Percentiles rank a stretch among this genome's conserved stretches.
Evolutionary conservation across 768 basidiomycete genomes (phyloP).

Genomic region (Roridomyces roridus): DNA sequence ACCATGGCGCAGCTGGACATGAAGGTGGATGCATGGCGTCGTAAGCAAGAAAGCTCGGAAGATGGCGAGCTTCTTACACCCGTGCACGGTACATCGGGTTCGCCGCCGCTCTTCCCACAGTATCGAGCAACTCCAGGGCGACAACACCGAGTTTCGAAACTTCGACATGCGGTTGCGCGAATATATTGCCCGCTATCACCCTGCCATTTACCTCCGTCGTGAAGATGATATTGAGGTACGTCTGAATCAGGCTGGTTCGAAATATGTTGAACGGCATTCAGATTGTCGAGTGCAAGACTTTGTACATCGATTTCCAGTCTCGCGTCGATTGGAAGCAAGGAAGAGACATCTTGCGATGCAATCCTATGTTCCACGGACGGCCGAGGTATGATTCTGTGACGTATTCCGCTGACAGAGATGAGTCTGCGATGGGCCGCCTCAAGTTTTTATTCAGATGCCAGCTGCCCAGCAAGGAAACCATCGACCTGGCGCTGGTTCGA

Average conservation of each 20-base stretch:
- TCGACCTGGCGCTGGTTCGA: conserved; percentile 6
- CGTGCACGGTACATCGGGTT: too few species aligned
- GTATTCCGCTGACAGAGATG: neutral
- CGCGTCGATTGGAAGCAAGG: conserved; percentile 5
- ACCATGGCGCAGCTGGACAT: conserved; percentile 8
- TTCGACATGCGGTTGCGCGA: conserved; percentile 13
- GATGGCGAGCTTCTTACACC: neutral
- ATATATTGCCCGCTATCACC: conserved; percentile 6
- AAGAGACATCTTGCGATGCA: conserved; percentile 12
- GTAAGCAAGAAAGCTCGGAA: neutral
- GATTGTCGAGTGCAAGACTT: conserved; percentile 8
- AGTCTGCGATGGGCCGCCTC: conserved; percentile 10
- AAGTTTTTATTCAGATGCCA: conserved; percentile 4
- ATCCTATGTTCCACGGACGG: conserved; percentile 8
- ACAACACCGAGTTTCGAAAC: neutral
- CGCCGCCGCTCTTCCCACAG: conserved; percentile 2
- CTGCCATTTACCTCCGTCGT: neutral
- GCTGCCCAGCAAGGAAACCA: neutral
- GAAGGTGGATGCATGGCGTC: conserved; percentile 2
- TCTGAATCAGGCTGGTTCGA: neutral
- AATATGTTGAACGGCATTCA: neutral
- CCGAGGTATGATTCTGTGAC: conserved; percentile 11
- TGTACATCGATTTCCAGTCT: conserved; percentile 9
- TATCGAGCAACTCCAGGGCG: neutral
- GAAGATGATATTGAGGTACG: neutral